These are phyloP conservation scores for Isatis tinctoria DNA, from an alignment of 345 rosid genomes.

Conservation along the genomic window DNA sequence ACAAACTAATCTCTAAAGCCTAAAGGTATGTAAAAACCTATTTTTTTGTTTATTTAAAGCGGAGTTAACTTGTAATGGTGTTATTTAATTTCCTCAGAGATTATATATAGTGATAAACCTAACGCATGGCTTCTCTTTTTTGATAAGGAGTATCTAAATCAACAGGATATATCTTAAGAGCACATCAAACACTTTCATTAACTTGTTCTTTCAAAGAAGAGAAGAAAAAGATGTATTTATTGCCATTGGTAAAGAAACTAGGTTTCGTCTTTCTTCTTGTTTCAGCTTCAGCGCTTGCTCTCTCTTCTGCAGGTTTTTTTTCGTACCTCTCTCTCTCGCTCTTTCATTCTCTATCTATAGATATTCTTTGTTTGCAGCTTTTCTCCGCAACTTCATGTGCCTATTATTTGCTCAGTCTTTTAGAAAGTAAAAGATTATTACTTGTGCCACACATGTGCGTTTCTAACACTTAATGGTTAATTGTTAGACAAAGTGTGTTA, in stretches of 20 bases:
- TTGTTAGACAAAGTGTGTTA: background rate
- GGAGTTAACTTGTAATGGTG: background rate
- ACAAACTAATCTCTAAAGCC: background rate
- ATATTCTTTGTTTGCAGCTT: conserved; percentile 19
- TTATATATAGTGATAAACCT: conserved; percentile 29
- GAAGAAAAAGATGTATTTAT: conserved; percentile 32
- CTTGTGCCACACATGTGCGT: conserved; percentile 10
- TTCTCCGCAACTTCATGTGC: conserved; percentile 28
- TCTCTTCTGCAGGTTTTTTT: conserved; percentile 50
- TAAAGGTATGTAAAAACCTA: background rate
- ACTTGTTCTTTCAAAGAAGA: background rate
- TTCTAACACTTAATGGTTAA: background rate
- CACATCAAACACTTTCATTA: conserved; percentile 17
- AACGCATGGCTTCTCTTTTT: conserved; percentile 25
- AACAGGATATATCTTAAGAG: conserved; percentile 3
- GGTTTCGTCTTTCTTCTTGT: conserved; percentile 49
- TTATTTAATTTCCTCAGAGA: background rate
- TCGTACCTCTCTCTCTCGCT: background rate
- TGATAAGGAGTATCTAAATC: conserved; percentile 10
- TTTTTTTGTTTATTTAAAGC: background rate
- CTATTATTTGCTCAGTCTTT: conserved; percentile 16
- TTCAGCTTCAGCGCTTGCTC: conserved; percentile 40
- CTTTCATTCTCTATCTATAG: background rate
- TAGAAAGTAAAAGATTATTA: conserved; percentile 16
- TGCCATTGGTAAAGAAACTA: conserved; percentile 36